These are phyloP conservation scores for Xylaria sp. DNA, from an alignment of 2,329 filamentous ascomycete species.

Conservation along the genomic window DNA sequence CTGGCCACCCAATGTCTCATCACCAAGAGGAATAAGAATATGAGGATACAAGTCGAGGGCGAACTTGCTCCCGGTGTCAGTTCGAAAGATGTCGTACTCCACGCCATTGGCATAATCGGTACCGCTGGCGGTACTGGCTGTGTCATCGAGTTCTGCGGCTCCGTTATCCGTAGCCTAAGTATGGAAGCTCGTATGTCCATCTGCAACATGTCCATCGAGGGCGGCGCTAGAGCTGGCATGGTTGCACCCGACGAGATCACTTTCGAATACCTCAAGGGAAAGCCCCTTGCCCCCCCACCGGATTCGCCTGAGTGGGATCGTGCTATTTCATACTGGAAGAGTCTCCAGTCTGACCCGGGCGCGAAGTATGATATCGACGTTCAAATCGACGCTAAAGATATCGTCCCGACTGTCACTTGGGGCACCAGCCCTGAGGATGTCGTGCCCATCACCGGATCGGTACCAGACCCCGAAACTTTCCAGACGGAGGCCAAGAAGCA, in stretches of 20 bases:
- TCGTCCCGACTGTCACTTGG: slow-evolving; percentile 94
- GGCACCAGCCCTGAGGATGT: slow-evolving; percentile 97
- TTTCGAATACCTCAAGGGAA: slow-evolving; percentile 93
- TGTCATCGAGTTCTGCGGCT: slow-evolving; percentile 97
- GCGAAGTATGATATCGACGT: slow-evolving; percentile 92
- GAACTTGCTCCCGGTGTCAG: slow-evolving; percentile 89
- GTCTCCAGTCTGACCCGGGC: slow-evolving; percentile 83
- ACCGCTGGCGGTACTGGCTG: slow-evolving; percentile 94
- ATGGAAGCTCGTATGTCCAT: slow-evolving; percentile 99
- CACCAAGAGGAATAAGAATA: slow-evolving; percentile 96
- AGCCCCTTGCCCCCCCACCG: slow-evolving; percentile 85
- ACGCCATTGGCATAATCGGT: slow-evolving; percentile 92
- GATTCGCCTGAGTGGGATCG: slow-evolving; percentile 90
- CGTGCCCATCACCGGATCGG: slow-evolving; percentile 89
- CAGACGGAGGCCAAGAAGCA: slow-evolving; percentile 80
- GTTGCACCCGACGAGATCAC: slow-evolving; percentile 94
- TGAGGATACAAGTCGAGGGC: slow-evolving; percentile 95
- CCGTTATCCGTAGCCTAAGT: slow-evolving; percentile 86
- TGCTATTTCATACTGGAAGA: slow-evolving; percentile 88
- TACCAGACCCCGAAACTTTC: slow-evolving; percentile 91
- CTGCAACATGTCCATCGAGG: slow-evolving; percentile 99
- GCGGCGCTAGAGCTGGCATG: slow-evolving; percentile 94
- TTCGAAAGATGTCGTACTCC: slow-evolving; percentile 93
- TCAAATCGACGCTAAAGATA: slow-evolving; percentile 91
- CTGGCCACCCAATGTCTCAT: slow-evolving; percentile 95